Evolutionary conservation across 495 filamentous ascomycete genomes (phyloP).

Genomic region (Aspergillus sclerotioniger): DNA sequence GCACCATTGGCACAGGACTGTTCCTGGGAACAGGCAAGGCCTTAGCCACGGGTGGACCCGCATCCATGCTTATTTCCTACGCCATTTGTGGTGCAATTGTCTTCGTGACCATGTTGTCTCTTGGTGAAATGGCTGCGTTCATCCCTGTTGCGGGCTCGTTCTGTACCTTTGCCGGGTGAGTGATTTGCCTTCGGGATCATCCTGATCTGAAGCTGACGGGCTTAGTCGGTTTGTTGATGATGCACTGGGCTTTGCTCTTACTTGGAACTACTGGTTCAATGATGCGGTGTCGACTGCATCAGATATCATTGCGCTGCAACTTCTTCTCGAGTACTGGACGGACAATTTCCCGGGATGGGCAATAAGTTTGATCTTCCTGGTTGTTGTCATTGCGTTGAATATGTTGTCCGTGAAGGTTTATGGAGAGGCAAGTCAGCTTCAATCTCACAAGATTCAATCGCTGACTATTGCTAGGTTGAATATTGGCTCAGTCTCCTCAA

Average conservation of each 20-base stretch:
- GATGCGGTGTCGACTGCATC: conserved; percentile 56
- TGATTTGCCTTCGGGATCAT: not conserved
- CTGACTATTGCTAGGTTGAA: conserved; percentile 38
- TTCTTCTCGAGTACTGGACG: conserved; percentile 53
- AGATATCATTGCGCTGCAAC: conserved; percentile 53
- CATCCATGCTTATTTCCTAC: conserved; percentile 60
- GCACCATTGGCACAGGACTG: conserved; percentile 65
- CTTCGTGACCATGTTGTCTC: conserved; percentile 48
- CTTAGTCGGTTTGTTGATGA: conserved; percentile 56
- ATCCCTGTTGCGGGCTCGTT: conserved; percentile 51
- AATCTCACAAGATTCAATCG: not conserved
- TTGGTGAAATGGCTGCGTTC: conserved; percentile 53
- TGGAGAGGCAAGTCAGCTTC: conserved; percentile 43
- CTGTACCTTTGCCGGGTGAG: conserved; percentile 52
- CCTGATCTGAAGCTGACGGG: not conserved
- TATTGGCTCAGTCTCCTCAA: conserved; percentile 57
- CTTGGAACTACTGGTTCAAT: conserved; percentile 62
- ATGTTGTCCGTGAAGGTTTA: conserved; percentile 52
- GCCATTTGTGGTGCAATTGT: conserved; percentile 48
- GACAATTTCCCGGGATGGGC: conserved; percentile 52
- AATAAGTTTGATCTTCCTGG: conserved; percentile 52
- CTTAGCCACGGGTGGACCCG: conserved; percentile 58
- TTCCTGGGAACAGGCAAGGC: conserved; percentile 62
- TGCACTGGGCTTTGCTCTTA: conserved; percentile 51
- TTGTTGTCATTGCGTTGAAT: conserved; percentile 48